These are phyloP conservation scores for Euphorbia peplus DNA, from an alignment of 345 rosid species.

Conservation along the genomic window DNA sequence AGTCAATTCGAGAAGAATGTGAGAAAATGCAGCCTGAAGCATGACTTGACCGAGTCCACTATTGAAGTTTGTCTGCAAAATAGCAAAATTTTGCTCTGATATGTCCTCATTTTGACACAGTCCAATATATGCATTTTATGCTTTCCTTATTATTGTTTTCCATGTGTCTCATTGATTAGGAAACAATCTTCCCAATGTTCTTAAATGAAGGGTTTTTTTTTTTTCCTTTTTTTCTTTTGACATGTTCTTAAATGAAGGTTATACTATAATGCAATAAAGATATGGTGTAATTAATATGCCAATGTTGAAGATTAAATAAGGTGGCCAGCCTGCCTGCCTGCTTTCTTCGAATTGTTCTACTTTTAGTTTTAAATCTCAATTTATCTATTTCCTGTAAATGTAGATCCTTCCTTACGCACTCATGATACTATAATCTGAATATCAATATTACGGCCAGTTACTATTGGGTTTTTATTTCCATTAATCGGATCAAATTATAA, in stretches of 20 bases:
- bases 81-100: background rate
- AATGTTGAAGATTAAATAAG: background rate
- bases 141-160: background rate
- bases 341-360: background rate
- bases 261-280: background rate
- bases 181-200: background rate
- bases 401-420: too few relatives aligned
- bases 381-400: too few relatives aligned
- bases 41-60: conserved; percentile 19
- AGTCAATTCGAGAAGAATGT: conserved; percentile 83
- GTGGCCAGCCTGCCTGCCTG: too few relatives aligned
- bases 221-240: too few relatives aligned
- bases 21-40: conserved; percentile 79
- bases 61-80: background rate
- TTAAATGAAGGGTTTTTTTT: too few relatives aligned
- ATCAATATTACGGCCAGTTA: too few relatives aligned
- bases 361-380: too few relatives aligned
- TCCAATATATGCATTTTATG: background rate
- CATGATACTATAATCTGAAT: too few relatives aligned
- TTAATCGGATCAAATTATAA: too few relatives aligned
- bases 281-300: too few relatives aligned
- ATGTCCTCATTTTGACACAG: background rate
- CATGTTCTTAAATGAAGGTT: background rate
- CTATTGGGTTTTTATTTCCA: too few relatives aligned
- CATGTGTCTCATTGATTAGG: background rate